Base-by-base conservation (phyloP, 192 early-diverging fungal species). In the Cetraspora pellucida region DNA sequence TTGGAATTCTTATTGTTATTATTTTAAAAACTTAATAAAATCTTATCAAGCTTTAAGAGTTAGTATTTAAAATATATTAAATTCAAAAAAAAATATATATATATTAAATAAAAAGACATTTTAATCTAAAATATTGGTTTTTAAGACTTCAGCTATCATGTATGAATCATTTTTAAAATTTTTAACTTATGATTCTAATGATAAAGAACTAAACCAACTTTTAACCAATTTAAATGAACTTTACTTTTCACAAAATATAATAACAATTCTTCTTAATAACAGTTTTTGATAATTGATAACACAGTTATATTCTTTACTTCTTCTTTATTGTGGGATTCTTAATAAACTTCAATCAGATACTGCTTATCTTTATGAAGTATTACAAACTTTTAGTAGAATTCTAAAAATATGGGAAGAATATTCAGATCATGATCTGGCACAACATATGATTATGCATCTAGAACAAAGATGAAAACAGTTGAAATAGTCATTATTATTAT, bases 1-100 rank as follows among this genome's bases (percentile, higher is more conserved):
- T 37, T 72, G 54, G 71, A 72, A 59, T 58, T 43, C 16, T 72
- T 54, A 71, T 31, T 71, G 30, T 71, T 6, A 71, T 30, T 71
- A 13, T 55, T 50, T 52, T 70, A 50, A 50, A 27, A 70, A 21
- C 21, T 50, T 70, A n/a, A n/a, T n/a, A n/a, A n/a, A n/a, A n/a
- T n/a, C n/a, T n/a, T n/a, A n/a, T n/a, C n/a, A n/a, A n/a, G 50
- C 0, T 16, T 55, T 54, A 31, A 70, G 28, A 17, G 69, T 71
- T 17, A 71, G 6, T 70, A n/a, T 27, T 49, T n/a, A n/a, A n/a
- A n/a, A n/a, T n/a, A n/a, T n/a, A n/a, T n/a, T n/a, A n/a, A n/a
- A n/a, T n/a, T n/a, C n/a, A n/a, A n/a, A n/a, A n/a, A n/a, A n/a
- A n/a, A n/a, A n/a, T n/a, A n/a, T n/a, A n/a, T n/a, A n/a, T n/a